Evolutionary conservation across 345 rosid genomes (phyloP), one percentile per base, ranked within the genome.

Genomic region (Salix purpurea): DNA sequence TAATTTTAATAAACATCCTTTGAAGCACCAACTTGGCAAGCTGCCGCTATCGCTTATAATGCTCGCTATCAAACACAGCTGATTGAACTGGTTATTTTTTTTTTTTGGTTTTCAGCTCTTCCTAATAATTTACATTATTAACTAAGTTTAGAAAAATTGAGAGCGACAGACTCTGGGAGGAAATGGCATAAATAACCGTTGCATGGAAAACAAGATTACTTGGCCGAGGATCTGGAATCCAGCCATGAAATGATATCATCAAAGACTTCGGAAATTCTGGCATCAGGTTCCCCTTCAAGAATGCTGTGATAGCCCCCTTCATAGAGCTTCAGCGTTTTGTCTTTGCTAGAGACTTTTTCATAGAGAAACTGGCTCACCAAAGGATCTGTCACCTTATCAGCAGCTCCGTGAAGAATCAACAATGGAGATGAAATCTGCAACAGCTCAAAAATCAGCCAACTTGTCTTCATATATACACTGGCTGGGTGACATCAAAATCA

Each of bases 231-330:
- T 8, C 82, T 88, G 26, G 82, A 80, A 85, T 93, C 97, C 40
- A 95, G 93, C 97, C 97, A 93, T 9, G 84, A 84, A 67, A 87
- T 79, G 28, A 95, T 89, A 80, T 92, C 97, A 66, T 84, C 71
- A 9, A 91, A 84, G 64, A 87, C 92, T 0, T 82, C 70, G 76
- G 84, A 84, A 44, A 91, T 93, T 70, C 85, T 84, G 67, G 88
- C 91, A 72, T 91, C 97, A 12, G 94, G 92, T 78, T 93, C 99
- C 23, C 97, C 97, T 88, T 95, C 97, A 10, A 93, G 91, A 80
- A 95, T 91, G 86, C 94, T 86, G 85, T 95, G 99, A 84, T 88
- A 95, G 37, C 97, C 92, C 37, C 79, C 93, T 23, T 91, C 90
- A 69, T 95, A 95, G 13, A 95, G 91, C 88, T 91, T 91, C 28